A percentile compares a stretch with the other conserved stretches of the same genome.
phyloP scores from a whole-genome alignment of 2,329 filamentous ascomycete species.

The Colletotrichum tropicale region DNA sequence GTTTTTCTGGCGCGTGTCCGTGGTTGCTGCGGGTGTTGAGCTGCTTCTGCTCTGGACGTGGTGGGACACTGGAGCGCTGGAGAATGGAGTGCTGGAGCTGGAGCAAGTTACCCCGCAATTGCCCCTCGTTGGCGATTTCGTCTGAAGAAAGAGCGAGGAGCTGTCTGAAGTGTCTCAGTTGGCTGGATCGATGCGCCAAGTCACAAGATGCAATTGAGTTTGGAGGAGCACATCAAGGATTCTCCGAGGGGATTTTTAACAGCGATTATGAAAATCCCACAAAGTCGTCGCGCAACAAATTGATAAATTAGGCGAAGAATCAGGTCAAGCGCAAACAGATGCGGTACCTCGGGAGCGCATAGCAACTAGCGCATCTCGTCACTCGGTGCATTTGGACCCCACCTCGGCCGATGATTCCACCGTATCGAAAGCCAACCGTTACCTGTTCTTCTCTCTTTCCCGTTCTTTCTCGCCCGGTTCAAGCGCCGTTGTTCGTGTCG shows the following conservation, averaged over 20 bases:
- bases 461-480: neutral
- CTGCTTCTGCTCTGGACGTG: neutral
- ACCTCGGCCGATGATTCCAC: slow-evolving; percentile 6
- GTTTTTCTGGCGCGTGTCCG: slow-evolving; percentile 9
- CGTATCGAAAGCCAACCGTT: neutral
- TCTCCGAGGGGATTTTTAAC: neutral
- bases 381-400: neutral
- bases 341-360: neutral
- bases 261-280: neutral
- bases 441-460: neutral
- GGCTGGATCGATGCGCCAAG: neutral
- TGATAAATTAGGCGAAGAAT: neutral
- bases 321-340: neutral
- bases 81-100: neutral
- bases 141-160: neutral
- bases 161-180: neutral
- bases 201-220: neutral
- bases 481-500: neutral
- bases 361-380: neutral
- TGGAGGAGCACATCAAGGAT: neutral
- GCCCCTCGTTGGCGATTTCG: slow-evolving; percentile 14
- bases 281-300: neutral
- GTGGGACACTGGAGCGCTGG: neutral
- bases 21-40: neutral
- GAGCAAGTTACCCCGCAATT: slow-evolving; percentile 16